A percentile compares a stretch with the other conserved stretches of the same genome.
Evolutionary conservation across 352 stramenopile genomes (phyloP).

Genomic region (Albugo candida): DNA sequence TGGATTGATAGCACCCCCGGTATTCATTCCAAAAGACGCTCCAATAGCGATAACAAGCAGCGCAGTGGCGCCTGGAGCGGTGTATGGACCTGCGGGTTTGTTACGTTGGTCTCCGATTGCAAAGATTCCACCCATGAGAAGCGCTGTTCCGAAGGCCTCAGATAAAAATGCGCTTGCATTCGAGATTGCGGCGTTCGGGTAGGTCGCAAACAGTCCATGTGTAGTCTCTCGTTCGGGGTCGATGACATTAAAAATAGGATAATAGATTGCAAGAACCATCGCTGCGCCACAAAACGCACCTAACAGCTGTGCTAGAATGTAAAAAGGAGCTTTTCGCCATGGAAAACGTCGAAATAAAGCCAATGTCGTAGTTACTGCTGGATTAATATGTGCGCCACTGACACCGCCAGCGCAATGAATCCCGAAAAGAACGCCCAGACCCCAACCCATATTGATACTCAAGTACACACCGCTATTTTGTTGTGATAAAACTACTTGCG

Average conservation of each 20-base stretch:
- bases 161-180: conserved; percentile 31
- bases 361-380: conserved; percentile 30
- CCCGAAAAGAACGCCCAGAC: conserved; percentile 46
- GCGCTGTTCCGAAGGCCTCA: conserved; percentile 30
- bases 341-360: conserved; percentile 24
- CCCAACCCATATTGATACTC: conserved; percentile 53
- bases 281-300: conserved; percentile 26
- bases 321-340: conserved; percentile 34
- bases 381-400: conserved; percentile 45
- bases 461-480: conserved; percentile 37
- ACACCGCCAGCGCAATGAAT: conserved; percentile 35
- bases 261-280: conserved; percentile 32
- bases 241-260: conserved; percentile 22
- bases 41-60: conserved; percentile 36
- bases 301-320: conserved; percentile 29
- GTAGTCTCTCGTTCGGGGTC: conserved; percentile 24
- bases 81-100: conserved; percentile 21
- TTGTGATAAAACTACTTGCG: conserved; percentile 31
- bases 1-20: conserved; percentile 47
- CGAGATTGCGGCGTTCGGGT: conserved; percentile 19
- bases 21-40: conserved; percentile 54
- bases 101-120: conserved; percentile 32
- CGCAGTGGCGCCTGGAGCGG: conserved; percentile 19
- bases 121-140: conserved; percentile 33
- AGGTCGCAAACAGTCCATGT: conserved; percentile 31